Conservation (phyloP, 345 rosid genomes). For the Corymbia maculata region DNA sequence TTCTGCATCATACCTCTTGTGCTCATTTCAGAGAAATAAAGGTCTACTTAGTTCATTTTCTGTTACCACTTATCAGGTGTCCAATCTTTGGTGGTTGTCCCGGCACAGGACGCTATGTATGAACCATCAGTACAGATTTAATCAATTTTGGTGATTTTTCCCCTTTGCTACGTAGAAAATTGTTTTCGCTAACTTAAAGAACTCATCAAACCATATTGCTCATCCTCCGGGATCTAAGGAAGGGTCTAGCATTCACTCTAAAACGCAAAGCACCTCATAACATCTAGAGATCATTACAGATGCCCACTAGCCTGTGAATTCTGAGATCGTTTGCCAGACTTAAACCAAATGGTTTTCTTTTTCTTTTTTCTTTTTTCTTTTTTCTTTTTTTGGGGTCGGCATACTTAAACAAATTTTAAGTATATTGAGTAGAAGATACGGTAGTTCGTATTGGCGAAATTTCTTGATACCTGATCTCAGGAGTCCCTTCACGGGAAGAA, state of each 20-base stretch:
- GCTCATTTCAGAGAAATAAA: neutral
- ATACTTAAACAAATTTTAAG: neutral
- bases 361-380: neutral
- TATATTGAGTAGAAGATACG: neutral
- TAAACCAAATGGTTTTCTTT: neutral
- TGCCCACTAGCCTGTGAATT: neutral
- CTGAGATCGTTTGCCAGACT: neutral
- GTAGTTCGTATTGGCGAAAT: neutral
- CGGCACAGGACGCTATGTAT: neutral
- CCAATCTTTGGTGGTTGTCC: neutral
- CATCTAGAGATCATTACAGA: neutral
- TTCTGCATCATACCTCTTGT: neutral
- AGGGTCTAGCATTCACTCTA: neutral
- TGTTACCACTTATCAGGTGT: neutral
- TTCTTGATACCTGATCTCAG: neutral
- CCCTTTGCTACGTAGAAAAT: neutral
- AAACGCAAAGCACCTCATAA: neutral
- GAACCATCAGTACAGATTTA: neutral
- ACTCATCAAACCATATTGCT: neutral
- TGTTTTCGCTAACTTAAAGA: neutral
- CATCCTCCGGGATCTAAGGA: neutral
- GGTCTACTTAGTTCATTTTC: neutral
- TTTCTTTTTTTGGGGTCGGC: neutral
- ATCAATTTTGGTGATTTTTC: neutral
- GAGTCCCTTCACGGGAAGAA: neutral